Evolutionary conservation across 2,329 filamentous ascomycete species (phyloP).

Genomic region (Zymoseptoria ardabiliae): DNA sequence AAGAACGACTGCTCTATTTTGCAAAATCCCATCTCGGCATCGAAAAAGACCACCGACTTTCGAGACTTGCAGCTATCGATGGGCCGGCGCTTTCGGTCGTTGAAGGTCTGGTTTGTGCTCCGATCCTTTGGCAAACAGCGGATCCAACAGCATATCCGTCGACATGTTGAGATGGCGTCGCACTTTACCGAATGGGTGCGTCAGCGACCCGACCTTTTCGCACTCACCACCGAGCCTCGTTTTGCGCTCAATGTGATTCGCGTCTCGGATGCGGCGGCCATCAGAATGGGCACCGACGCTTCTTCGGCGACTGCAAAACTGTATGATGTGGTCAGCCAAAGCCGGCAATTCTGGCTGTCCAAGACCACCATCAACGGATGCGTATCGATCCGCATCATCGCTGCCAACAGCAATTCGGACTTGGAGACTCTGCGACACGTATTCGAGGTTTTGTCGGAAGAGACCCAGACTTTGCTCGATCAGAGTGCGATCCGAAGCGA

Average conservation of each 20-base stretch:
- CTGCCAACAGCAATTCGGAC: not conserved
- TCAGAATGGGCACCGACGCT: not conserved
- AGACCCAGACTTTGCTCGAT: not conserved
- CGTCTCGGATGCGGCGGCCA: not conserved
- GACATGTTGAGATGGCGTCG: not conserved
- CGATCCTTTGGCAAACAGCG: not conserved
- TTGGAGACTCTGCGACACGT: not conserved
- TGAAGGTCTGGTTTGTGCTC: not conserved
- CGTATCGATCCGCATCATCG: not conserved
- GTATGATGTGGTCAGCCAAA: not conserved
- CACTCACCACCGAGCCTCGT: not conserved
- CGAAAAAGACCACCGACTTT: not conserved
- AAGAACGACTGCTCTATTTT: not conserved
- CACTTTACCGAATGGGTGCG: not conserved
- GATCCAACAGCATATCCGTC: not conserved
- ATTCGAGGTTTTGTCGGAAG: not conserved
- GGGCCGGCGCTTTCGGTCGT: not conserved
- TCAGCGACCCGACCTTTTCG: not conserved
- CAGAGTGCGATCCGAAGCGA: not conserved
- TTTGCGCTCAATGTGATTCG: not conserved
- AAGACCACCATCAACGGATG: not conserved
- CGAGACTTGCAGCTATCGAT: not conserved
- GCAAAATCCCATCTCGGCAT: not conserved
- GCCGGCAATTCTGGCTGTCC: not conserved
- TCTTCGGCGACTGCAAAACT: not conserved